Conservation (phyloP, 306 rosid species). For the Lotus japonicus region DNA sequence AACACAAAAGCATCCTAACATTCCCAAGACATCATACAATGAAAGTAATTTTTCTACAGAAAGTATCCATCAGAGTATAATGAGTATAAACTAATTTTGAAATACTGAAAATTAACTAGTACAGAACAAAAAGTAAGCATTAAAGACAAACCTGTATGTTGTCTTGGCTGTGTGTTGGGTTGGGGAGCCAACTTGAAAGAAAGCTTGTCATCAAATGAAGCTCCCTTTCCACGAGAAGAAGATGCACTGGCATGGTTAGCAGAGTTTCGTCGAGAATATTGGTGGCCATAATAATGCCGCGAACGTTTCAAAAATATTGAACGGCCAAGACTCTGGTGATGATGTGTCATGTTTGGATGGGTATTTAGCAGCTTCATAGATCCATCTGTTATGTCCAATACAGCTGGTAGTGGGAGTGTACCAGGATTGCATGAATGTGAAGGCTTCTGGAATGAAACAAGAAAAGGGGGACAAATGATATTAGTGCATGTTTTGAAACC, state of each 20-base stretch:
- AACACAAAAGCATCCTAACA: background rate
- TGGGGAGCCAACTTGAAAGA: conserved; percentile 59
- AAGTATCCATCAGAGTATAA: background rate
- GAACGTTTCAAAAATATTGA: conserved; percentile 73
- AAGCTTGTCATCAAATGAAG: conserved; percentile 41
- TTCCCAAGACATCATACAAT: background rate
- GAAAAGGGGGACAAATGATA: background rate
- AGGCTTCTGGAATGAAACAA: conserved; percentile 35
- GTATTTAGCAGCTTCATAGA: conserved; percentile 43
- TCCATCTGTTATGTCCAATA: conserved; percentile 43
- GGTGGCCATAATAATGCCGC: conserved; percentile 74
- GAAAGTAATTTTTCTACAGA: background rate
- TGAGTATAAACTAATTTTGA: background rate
- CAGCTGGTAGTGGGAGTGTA: conserved; percentile 33
- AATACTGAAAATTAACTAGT: background rate
- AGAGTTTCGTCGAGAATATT: conserved; percentile 74
- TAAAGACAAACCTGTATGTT: conserved; percentile 39
- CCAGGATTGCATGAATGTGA: conserved; percentile 43
- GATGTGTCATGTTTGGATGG: conserved; percentile 40
- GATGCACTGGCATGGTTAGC: conserved; percentile 52
- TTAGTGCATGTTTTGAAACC: too few species aligned
- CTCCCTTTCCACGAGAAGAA: conserved; percentile 58
- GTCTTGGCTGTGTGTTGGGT: conserved; percentile 36
- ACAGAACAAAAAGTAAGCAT: background rate
- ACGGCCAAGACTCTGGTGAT: conserved; percentile 63